Evolutionary conservation across 768 basidiomycete genomes (phyloP), one percentile per base, ranked within the genome.

Genomic region (Pleurotus sapidus): DNA sequence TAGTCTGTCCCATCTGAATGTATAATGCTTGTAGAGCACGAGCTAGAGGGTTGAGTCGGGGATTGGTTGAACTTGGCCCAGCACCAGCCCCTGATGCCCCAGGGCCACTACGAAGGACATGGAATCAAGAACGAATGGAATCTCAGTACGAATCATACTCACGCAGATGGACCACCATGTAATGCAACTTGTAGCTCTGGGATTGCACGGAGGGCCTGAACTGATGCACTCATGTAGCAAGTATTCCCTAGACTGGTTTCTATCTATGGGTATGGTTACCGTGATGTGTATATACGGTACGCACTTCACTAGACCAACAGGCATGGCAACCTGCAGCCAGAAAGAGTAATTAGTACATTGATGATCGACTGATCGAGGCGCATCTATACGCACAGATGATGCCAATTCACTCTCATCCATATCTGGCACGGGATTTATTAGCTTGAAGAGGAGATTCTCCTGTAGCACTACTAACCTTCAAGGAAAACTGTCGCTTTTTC

Each of bases 141-240:
- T 11, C 11, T 34, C 30, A 34, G 30, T 34, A 9, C 30, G 8
- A 34, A 34, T 34, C 30, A n/a, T 23, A 70, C 83, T 61, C 67
- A 89, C 84, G 73, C 71, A 42, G 51, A 54, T 42, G 51, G 37
- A 11, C 38, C 39, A 24, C 39, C 39, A 64, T 70, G 70, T 18
- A 98, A 78, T 0, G 92, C 90, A 1, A 78, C 68, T 65, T 90
- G 88, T 4, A 99, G 81, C 64, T 97, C 94, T 2, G 95, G 95
- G 49, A 99, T 88, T 3, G 91, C 86, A 20, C 93, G 89, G 60
- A 99, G 81, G n/a, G 91, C 88, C 75, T 99, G 97, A 1, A 98
- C 77, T 1, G 92, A 93, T 1, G 97, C 86, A 68, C 96, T 98
- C 89, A 98, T 93, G 74, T 99, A 99, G 66, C 96, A 98, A 0